Evolutionary conservation across 2,329 filamentous ascomycete species (phyloP), one percentile per base, ranked within the genome.

Genomic region (Emmonsiellopsis sp.): DNA sequence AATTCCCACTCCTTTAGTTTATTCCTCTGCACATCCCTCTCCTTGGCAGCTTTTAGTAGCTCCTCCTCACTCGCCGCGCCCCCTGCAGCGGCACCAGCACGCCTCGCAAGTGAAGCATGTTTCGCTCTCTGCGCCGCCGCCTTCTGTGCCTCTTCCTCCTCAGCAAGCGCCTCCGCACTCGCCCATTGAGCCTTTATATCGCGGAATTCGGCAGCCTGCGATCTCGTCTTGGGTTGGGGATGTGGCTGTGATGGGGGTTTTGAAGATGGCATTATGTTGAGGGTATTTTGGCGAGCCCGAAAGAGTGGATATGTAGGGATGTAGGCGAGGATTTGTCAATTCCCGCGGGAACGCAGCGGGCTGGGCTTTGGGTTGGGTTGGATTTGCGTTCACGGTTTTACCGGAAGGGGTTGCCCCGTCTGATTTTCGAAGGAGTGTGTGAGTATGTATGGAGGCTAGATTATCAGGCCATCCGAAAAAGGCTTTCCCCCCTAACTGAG

Each of bases 1-100:
- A 73, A 73, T 40, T 69, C 65, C 49, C 58, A 57, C 57, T 73
- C 71, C 54, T 66, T 59, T 48, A 59, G 57, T 54, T 62, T 60
- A 48, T 62, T 58, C 53, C 61, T 60, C 33, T 58, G 56, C 53
- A 65, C 65, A 52, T 67, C 64, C 37, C 55, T 63, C 36, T 60
- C 55, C 57, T 65, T 66, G 37, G 54, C 58, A 17, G 57, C 62
- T 42, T 56, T 60, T 3, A 57, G 21, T 32, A 60, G 37, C 43
- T 56, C 51, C 47, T 57, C 52, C 42, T 61, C 53, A 27, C 50
- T 56, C n/a, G 51, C 56, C 32, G 42, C 40, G 8, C 48, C 21
- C 21, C 21, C 47, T 39, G 34, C 9, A 39, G 9, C 34, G 14
- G 44, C 39, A 42, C 50, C 44, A 3, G 14, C 11, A 14, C 46